A percentile compares a stretch with the other conserved stretches of the same genome.
Conservation (phyloP, 192 early-diverging fungal genomes). For the Oehlia diaphana region DNA sequence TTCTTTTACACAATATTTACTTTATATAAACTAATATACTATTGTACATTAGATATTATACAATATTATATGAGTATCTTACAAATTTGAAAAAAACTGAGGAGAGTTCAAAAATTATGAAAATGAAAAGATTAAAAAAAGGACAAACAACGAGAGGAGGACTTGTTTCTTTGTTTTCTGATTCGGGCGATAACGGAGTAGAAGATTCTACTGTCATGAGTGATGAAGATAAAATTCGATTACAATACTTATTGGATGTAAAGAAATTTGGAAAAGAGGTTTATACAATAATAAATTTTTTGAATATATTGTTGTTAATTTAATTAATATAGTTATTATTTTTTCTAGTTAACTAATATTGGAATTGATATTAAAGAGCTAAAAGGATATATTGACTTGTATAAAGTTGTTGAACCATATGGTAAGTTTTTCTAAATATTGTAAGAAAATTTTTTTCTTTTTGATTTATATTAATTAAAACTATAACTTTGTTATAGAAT, state of each 20-base stretch:
- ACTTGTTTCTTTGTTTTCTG: constrained; percentile 7
- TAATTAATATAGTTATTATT: not conserved
- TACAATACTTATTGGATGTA: constrained; percentile 58
- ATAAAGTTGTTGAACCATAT: constrained; percentile 26
- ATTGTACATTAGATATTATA: constrained; percentile 36
- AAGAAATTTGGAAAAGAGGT: constrained; percentile 53
- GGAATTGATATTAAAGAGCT: not conserved
- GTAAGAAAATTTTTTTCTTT: too few species aligned
- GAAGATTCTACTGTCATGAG: constrained; percentile 40
- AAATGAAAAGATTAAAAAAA: constrained; percentile 43
- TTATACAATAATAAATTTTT: not conserved
- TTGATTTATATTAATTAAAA: too few species aligned
- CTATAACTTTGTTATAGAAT: too few species aligned
- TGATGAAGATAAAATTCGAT: constrained; percentile 57
- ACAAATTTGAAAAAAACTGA: constrained; percentile 44
- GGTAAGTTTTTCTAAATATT: constrained; percentile 6
- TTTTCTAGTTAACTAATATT: constrained; percentile 15
- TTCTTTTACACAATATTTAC: not conserved
- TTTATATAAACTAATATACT: not conserved
- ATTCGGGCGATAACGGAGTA: not conserved
- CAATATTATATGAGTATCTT: constrained; percentile 37
- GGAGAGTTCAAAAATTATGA: constrained; percentile 36
- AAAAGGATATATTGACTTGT: constrained; percentile 17
- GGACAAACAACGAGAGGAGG: constrained; percentile 16
- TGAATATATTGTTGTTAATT: too few species aligned